Evolutionary conservation across 768 basidiomycete genomes (phyloP).

Genomic region (Rhizopogon vesiculosus): DNA sequence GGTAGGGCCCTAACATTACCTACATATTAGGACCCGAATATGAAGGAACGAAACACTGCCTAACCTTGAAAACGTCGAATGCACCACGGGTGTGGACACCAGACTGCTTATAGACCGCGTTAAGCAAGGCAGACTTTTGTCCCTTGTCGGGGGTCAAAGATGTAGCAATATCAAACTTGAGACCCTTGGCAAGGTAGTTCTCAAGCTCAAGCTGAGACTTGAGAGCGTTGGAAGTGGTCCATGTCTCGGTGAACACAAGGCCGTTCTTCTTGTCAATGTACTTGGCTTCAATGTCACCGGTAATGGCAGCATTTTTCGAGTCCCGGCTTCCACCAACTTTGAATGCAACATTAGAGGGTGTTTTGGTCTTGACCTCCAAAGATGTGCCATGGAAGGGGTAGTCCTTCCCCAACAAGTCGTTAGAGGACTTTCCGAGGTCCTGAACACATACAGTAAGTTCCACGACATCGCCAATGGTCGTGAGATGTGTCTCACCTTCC

Average conservation of each 20-base stretch:
- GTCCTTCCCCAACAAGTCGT: constrained; percentile 91
- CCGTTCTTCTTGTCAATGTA: constrained; percentile 90
- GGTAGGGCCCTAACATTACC: constrained; percentile 73
- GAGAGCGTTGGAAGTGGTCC: constrained; percentile 94
- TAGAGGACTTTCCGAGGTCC: constrained; percentile 97
- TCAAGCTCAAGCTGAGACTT: constrained; percentile 91
- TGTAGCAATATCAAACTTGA: constrained; percentile 90
- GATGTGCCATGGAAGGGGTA: constrained; percentile 71
- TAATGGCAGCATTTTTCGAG: constrained; percentile 67
- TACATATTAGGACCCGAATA: constrained; percentile 2
- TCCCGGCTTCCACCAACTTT: constrained; percentile 85
- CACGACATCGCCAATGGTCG: neutral
- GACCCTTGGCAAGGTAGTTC: constrained; percentile 94
- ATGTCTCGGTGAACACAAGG: constrained; percentile 88
- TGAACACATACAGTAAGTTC: constrained; percentile 24
- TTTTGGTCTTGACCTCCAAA: constrained; percentile 86
- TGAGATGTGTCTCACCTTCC: constrained; percentile 62
- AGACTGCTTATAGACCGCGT: constrained; percentile 91
- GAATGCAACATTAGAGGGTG: constrained; percentile 88
- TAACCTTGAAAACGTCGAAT: constrained; percentile 92
- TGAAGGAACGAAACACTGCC: constrained; percentile 9
- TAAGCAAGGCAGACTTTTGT: constrained; percentile 78
- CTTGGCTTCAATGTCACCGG: constrained; percentile 94
- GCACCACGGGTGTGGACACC: constrained; percentile 87
- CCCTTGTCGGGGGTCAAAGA: constrained; percentile 84